Evolutionary conservation across 495 filamentous ascomycete genomes (phyloP), one percentile per base, ranked within the genome.

Genomic region (Tricharina praecox): DNA sequence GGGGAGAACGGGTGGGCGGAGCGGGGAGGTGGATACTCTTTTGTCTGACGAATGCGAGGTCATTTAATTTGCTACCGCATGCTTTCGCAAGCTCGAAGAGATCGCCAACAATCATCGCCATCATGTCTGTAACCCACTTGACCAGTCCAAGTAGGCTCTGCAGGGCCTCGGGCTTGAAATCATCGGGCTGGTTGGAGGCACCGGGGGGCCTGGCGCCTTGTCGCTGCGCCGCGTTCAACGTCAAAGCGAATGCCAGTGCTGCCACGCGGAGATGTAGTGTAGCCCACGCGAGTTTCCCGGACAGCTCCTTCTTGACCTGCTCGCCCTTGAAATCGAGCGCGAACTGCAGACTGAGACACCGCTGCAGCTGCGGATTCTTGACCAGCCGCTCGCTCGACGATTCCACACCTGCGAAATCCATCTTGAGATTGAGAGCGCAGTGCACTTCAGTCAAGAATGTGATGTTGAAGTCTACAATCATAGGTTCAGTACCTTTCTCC

Each of bases 81-180:
- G 45, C 48, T 16, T 59, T 57, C 0, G 54, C 47, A 4, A 63
- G 51, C 11, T 56, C 54, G 40, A 62, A 62, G n/a, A 63, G 48
- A 33, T 64, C 62, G 11, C 59, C 56, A 15, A 64, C 51, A 4
- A 63, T 54, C 28, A 52, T 50, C 13, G 52, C 50, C 49, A 62
- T 55, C 19, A 64, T 53, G 38, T 64, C 62, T 53, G 59, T 63
- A n/a, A 62, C 44, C 62, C 62, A 64, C n/a, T 50, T 51, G 8
- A 62, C 55, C 9, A 64, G 34, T 15, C 61, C 61, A 13, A 55
- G 21, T 9, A 63, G 23, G 8, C 53, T 55, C 30, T 59, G 50
- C 23, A 63, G 37, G 3, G 51, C 59, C 33, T 63, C 61, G 3
- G 43, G 28, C 28, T 21, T 46, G 43, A 35, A 33, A 15, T 46